Evolutionary conservation across 495 filamentous ascomycete species (phyloP).

Genomic region (Corynascus novoguineensis): DNA sequence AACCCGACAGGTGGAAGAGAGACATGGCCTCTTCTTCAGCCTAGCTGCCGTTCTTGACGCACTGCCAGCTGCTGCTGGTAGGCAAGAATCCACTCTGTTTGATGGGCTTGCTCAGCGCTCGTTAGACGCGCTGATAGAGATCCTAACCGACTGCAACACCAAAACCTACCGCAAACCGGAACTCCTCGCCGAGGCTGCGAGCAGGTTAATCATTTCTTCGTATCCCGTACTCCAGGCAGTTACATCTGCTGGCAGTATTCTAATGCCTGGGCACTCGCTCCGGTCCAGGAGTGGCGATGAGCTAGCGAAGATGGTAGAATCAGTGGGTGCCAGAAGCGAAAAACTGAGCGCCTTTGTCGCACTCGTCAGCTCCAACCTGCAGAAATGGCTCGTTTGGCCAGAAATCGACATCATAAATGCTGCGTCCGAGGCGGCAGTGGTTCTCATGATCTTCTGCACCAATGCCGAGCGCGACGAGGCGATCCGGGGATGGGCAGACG

Average conservation of each 20-base stretch:
- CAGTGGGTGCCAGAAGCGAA: constrained; percentile 6
- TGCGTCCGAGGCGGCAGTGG: constrained; percentile 38
- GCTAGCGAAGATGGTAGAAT: constrained; percentile 16
- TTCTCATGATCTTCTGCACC: constrained; percentile 35
- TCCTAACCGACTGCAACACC: constrained; percentile 33
- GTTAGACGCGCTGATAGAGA: constrained; percentile 21
- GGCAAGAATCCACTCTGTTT: not conserved
- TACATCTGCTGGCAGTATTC: constrained; percentile 1
- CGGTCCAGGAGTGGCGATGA: constrained; percentile 13
- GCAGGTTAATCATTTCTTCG: constrained; percentile 49
- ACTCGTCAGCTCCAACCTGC: constrained; percentile 29
- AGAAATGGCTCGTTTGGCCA: constrained; percentile 37
- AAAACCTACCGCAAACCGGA: constrained; percentile 57
- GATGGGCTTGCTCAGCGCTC: constrained; percentile 19
- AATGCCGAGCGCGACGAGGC: constrained; percentile 26
- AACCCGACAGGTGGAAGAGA: constrained; percentile 57
- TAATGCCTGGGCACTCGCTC: constrained; percentile 23
- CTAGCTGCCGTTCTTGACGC: constrained; percentile 45
- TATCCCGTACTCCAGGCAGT: constrained; percentile 34
- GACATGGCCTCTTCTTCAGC: constrained; percentile 62
- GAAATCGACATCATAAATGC: constrained; percentile 40
- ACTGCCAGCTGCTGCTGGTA: constrained; percentile 22
- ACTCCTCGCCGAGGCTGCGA: constrained; percentile 60
- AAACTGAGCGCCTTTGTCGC: constrained; percentile 12
- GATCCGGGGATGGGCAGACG: constrained; percentile 36